Evolutionary conservation across 768 basidiomycete species (phyloP).

Genomic region (Lactarius sanguifluus): DNA sequence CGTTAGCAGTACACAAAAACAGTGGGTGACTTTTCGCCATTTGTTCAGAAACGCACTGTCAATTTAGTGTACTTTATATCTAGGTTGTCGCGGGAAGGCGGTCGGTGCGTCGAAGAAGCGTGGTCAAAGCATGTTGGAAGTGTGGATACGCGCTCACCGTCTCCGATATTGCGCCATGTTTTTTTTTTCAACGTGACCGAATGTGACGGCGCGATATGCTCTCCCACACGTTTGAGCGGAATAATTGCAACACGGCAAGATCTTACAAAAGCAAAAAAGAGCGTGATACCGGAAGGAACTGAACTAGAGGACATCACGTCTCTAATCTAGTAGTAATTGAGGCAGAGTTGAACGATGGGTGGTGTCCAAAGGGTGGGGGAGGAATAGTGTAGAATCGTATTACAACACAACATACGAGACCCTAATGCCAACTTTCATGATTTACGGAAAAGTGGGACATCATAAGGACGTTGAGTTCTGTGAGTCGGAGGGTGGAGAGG

Average conservation of each 20-base stretch:
- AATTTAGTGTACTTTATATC: too few species aligned
- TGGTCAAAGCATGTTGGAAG: conserved; percentile 40
- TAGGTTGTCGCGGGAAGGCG: too few species aligned
- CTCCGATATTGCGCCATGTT: conserved; percentile 1
- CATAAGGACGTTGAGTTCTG: too few species aligned
- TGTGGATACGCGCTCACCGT: conserved; percentile 4
- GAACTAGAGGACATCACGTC: too few species aligned
- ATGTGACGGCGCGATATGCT: neutral
- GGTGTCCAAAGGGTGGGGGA: neutral
- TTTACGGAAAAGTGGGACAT: too few species aligned
- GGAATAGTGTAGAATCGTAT: neutral
- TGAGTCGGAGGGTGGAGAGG: too few species aligned
- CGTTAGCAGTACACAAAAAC: too few species aligned
- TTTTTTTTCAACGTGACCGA: conserved; percentile 4
- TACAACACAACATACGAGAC: neutral
- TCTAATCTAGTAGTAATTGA: neutral
- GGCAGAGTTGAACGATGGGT: neutral
- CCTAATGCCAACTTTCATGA: too few species aligned
- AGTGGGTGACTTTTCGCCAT: too few species aligned
- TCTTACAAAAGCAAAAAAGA: too few species aligned
- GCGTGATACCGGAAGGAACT: too few species aligned
- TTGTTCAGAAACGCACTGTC: too few species aligned
- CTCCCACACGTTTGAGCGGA: neutral
- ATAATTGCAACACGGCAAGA: neutral
- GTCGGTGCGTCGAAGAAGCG: conserved; percentile 94